phyloP scores from a whole-genome alignment of 148 eudicot species.

The Cornus suecica region DNA sequence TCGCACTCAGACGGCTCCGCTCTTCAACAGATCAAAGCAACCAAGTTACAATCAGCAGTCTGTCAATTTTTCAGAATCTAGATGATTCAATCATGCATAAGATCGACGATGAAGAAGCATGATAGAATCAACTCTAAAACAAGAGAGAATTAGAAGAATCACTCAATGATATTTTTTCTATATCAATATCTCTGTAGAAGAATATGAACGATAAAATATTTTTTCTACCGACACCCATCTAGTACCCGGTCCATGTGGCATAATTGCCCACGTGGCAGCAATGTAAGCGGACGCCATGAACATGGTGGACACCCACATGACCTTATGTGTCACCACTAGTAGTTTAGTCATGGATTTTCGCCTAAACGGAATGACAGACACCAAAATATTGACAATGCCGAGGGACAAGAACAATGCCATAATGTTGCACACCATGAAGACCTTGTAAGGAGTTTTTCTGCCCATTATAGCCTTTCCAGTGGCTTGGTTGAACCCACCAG shows the following conservation, averaged over 20 bases:
- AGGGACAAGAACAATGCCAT: conserved; percentile 28
- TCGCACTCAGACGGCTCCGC: too few relatives aligned
- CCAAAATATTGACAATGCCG: conserved; percentile 23
- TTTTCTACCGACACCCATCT: conserved; percentile 12
- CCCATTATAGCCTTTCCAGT: conserved; percentile 27
- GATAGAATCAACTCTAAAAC: too few relatives aligned
- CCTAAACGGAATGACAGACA: conserved; percentile 22
- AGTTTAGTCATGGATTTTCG: conserved; percentile 19
- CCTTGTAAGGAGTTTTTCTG: conserved; percentile 12
- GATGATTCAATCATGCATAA: too few relatives aligned
- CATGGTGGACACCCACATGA: conserved; percentile 21
- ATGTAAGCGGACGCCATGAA: conserved; percentile 18
- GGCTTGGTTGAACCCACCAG: conserved; percentile 30
- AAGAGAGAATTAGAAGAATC: too few relatives aligned
- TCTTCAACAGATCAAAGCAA: too few relatives aligned
- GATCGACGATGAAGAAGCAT: too few relatives aligned
- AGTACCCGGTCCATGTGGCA: conserved; percentile 10
- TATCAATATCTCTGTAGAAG: too few relatives aligned
- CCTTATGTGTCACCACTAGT: conserved; percentile 12
- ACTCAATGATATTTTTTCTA: too few relatives aligned
- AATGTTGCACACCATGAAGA: conserved; percentile 30
- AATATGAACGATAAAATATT: too few relatives aligned
- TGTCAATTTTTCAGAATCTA: too few relatives aligned
- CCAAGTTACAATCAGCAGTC: too few relatives aligned
- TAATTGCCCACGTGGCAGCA: conserved; percentile 19